Evolutionary conservation across 2,329 filamentous ascomycete genomes (phyloP).

Genomic region (Alternaria sp.): DNA sequence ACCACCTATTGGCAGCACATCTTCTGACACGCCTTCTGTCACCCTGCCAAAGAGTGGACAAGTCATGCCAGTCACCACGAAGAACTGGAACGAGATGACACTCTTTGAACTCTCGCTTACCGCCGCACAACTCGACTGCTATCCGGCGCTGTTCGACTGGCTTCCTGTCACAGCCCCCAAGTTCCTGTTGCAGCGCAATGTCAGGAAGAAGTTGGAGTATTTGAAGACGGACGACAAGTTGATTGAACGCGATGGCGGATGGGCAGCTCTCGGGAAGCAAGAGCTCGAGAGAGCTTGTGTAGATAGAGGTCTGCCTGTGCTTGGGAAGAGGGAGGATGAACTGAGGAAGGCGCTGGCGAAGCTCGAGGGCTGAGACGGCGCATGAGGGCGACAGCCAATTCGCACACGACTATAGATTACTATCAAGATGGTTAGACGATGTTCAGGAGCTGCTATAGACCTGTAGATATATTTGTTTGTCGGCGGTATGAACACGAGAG

Average conservation of each 20-base stretch:
- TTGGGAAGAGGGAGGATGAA: slow-evolving; percentile 37
- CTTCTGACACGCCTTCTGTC: neutral
- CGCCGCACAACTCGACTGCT: slow-evolving; percentile 29
- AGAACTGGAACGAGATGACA: slow-evolving; percentile 10
- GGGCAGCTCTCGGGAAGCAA: slow-evolving; percentile 61
- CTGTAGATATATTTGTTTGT: neutral
- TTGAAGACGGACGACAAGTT: slow-evolving; percentile 74
- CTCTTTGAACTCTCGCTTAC: slow-evolving; percentile 27
- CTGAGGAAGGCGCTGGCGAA: slow-evolving; percentile 30
- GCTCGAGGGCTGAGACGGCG: neutral
- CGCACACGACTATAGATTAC: neutral
- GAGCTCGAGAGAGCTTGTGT: slow-evolving; percentile 75
- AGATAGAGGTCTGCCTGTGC: slow-evolving; percentile 54
- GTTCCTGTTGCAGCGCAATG: slow-evolving; percentile 61
- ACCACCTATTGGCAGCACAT: neutral
- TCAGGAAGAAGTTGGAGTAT: slow-evolving; percentile 65
- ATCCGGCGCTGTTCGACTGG: slow-evolving; percentile 47
- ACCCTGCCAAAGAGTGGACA: slow-evolving; percentile 1
- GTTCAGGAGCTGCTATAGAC: neutral
- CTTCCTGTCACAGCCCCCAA: slow-evolving; percentile 50
- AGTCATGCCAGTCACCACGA: neutral
- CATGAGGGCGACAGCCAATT: neutral
- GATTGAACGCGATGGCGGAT: slow-evolving; percentile 68
- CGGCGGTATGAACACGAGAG: neutral
- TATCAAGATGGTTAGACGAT: neutral